phyloP scores from a whole-genome alignment of 768 basidiomycete species.

The Naematelia aurantialba region DNA sequence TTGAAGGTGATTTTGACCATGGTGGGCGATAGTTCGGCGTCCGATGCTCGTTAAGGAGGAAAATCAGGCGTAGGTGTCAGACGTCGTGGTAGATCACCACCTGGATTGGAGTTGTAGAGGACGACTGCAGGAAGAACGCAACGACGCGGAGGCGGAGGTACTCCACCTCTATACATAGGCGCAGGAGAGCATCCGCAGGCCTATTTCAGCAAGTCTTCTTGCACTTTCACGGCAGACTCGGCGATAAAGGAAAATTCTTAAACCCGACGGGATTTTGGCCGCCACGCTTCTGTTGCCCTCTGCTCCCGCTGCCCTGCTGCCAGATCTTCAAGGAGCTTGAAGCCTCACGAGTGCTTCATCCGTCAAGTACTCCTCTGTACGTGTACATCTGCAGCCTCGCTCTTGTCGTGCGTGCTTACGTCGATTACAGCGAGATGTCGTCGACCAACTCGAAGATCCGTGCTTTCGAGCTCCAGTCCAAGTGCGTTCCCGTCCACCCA shows the following conservation, averaged over 20 bases:
- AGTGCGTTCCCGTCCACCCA: constrained; percentile 43
- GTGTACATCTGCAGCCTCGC: background rate
- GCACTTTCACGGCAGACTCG: background rate
- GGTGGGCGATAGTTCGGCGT: constrained; percentile 6
- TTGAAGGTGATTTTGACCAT: constrained; percentile 90
- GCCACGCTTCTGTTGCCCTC: background rate
- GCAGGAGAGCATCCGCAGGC: background rate
- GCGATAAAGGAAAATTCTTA: background rate
- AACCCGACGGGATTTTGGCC: background rate
- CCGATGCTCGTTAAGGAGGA: constrained; percentile 1
- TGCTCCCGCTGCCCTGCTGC: background rate
- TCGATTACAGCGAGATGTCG: constrained; percentile 32
- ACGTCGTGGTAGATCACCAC: too few relatives aligned
- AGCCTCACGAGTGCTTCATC: background rate
- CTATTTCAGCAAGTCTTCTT: background rate
- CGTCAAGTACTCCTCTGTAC: background rate
- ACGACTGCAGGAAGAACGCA: background rate
- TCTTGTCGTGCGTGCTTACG: background rate
- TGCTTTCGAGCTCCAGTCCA: constrained; percentile 52
- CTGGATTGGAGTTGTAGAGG: constrained; percentile 2
- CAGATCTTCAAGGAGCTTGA: background rate
- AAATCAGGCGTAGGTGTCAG: too few relatives aligned
- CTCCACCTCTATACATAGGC: constrained; percentile 6
- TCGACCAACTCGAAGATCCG: constrained; percentile 47
- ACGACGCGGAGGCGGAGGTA: background rate